Conservation (phyloP, 352 stramenopile genomes). For the Phytophthora parvispora region DNA sequence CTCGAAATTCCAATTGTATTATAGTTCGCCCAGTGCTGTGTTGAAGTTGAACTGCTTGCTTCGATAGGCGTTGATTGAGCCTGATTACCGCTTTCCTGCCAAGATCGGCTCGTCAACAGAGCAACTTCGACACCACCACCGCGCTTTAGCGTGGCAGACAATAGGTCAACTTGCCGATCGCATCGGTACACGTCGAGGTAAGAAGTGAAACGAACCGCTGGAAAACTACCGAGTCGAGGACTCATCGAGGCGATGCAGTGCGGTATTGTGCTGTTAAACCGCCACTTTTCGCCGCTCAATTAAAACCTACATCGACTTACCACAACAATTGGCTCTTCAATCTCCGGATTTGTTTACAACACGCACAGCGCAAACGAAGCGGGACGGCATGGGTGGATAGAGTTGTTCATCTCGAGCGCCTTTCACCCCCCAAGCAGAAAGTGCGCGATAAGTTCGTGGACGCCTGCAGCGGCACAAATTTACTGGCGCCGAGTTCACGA, state of each 20-base stretch:
- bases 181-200: too few relatives aligned
- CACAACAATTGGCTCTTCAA: neutral
- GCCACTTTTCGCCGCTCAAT: neutral
- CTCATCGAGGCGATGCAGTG: too few relatives aligned
- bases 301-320: too few relatives aligned
- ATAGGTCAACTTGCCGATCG: too few relatives aligned
- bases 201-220: too few relatives aligned
- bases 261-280: too few relatives aligned
- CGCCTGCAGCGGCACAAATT: neutral
- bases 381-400: conserved; percentile 10
- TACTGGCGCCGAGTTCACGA: conserved; percentile 18
- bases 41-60: neutral
- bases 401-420: conserved; percentile 4
- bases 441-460: conserved; percentile 1
- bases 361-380: neutral
- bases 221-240: too few relatives aligned
- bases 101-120: neutral
- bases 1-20: too few relatives aligned
- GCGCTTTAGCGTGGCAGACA: too few relatives aligned
- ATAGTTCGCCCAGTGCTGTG: too few relatives aligned
- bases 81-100: neutral
- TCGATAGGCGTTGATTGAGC: neutral
- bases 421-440: conserved; percentile 15
- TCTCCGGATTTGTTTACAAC: neutral
- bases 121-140: neutral